phyloP scores from a whole-genome alignment of 1,139 yeast genomes.

The Candida albicans region DNA sequence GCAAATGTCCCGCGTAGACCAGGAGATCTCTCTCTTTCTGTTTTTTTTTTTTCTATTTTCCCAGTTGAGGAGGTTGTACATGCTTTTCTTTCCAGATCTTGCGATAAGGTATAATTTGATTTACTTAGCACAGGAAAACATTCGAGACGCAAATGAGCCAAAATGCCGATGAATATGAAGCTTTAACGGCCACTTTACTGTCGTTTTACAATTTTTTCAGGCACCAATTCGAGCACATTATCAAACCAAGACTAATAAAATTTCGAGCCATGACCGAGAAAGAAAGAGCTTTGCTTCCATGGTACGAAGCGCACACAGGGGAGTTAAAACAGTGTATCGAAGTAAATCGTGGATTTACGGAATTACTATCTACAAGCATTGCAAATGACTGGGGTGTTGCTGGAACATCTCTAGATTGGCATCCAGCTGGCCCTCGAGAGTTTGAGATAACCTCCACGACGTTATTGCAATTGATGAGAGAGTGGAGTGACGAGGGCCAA shows the following conservation, averaged over 20 bases:
- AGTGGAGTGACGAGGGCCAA: constrained; percentile 70
- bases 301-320: constrained; percentile 51
- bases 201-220: constrained; percentile 36
- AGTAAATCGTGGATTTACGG: constrained; percentile 50
- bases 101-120: too few relatives aligned
- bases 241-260: constrained; percentile 36
- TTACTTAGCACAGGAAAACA: constrained; percentile 1
- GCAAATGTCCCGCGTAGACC: too few relatives aligned
- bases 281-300: constrained; percentile 49
- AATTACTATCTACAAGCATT: constrained; percentile 45
- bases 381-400: constrained; percentile 56
- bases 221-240: constrained; percentile 36
- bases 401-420: constrained; percentile 45
- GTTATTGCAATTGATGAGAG: constrained; percentile 65
- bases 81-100: too few relatives aligned
- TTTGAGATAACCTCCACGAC: constrained; percentile 63
- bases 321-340: constrained; percentile 47
- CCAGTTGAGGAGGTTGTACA: too few relatives aligned
- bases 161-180: constrained; percentile 37
- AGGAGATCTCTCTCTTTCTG: too few relatives aligned
- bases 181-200: constrained; percentile 40
- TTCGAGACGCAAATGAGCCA: constrained; percentile 9
- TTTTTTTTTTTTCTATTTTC: too few relatives aligned
- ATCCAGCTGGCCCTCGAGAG: constrained; percentile 42
- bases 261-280: constrained; percentile 30